phyloP scores from a whole-genome alignment of 1,139 yeast species.

The Pichia sp. region DNA sequence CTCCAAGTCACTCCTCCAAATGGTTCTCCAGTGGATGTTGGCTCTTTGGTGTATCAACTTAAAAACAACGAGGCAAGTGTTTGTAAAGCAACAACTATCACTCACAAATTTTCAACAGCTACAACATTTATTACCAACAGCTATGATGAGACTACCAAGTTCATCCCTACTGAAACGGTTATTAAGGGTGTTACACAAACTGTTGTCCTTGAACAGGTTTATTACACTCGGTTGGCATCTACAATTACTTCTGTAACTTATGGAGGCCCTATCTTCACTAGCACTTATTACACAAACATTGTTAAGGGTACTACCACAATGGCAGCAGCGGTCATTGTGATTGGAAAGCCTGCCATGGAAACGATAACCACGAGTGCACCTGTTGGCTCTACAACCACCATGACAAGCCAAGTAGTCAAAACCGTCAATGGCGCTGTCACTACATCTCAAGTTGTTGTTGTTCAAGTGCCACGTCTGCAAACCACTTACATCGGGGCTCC shows the following conservation, averaged over 20 bases:
- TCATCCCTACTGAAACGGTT: constrained; percentile 2
- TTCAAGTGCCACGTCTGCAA: constrained; percentile 4
- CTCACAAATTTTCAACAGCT: constrained; percentile 2
- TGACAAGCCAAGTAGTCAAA: background rate
- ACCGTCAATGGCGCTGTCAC: background rate
- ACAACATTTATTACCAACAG: constrained; percentile 2
- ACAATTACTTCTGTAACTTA: constrained; percentile 1
- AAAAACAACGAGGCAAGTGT: background rate
- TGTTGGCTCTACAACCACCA: background rate
- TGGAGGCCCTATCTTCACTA: constrained; percentile 3
- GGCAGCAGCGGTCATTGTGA: constrained; percentile 2
- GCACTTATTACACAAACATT: constrained; percentile 4
- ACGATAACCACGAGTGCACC: constrained; percentile 1
- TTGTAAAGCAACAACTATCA: constrained; percentile 7
- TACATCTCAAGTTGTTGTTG: constrained; percentile 1
- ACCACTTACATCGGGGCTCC: constrained; percentile 2
- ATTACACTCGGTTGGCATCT: constrained; percentile 1
- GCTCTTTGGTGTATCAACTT: constrained; percentile 9
- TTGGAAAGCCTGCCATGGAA: constrained; percentile 5
- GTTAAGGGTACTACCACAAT: constrained; percentile 1
- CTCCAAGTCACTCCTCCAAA: constrained; percentile 14
- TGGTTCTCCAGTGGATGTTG: constrained; percentile 9
- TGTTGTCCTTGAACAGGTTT: constrained; percentile 5
- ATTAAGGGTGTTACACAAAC: constrained; percentile 2
- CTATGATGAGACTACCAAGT: constrained; percentile 3